Evolutionary conservation across 2,329 filamentous ascomycete genomes (phyloP), one percentile per base, ranked within the genome.

Genomic region (Fusarium burgessii): DNA sequence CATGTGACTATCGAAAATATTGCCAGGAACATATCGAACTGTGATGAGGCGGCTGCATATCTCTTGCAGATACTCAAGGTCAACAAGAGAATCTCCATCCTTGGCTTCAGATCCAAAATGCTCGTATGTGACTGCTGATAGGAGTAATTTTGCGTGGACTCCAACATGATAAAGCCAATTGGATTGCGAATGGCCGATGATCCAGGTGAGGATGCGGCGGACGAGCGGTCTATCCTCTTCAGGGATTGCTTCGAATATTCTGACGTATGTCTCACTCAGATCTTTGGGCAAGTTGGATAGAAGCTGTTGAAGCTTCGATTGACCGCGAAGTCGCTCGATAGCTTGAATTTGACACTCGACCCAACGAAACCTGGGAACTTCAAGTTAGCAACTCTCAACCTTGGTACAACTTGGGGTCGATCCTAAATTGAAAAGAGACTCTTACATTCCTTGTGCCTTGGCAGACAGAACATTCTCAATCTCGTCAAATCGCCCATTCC

Each of bases 381-480:
- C 1, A 1, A 50, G 20, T 35, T 35, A 49, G 29, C 14, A 9
- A 7, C 32, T 10, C 2, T 13, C 5, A 4, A 33, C 8, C 10
- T 6, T 6, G 10, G 2, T 8, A 1, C 0, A 6, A 20, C 1
- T 7, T 32, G 3, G 6, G 20, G 0, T 7, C 33, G 8, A 13
- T 14, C 42, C 7, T 8, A 6, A 3, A 23, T 23, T 1, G 10
- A 27, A n/a, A 4, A 17, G 12, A 13, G 7, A 1, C 2, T 10
- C 46, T 35, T n/a, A 50, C 46, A 35, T 50, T 50, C 29, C 20
- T 18, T 50, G 15, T 1, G 46, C 46, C 46, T 25, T 50, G 12
- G 29, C 6, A 5, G 29, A 15, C 2, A 50, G 46, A 1, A 35
- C 6, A 0, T 5, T 12, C 4, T 50, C 46, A 14, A 50, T 50